Base-by-base conservation (phyloP, 306 rosid species). In the Trichosanthes cucumerina region DNA sequence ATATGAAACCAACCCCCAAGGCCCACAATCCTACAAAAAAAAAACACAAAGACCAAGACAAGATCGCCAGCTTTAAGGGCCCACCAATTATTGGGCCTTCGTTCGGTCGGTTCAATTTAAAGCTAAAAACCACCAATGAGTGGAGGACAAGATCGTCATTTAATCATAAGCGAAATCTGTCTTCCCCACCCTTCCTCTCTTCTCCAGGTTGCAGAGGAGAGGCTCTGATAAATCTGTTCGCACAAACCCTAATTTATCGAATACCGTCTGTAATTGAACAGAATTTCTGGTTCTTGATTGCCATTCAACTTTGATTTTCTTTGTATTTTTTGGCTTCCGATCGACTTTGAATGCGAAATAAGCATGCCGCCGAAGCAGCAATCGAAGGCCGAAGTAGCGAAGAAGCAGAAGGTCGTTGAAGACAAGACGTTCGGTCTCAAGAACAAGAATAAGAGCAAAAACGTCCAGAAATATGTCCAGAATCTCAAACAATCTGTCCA, bases 341-440 rank as follows among this genome's bases (percentile, higher is more conserved):
- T 71, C 23, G 46, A 3, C 44, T 62, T 80, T 77, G 76, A 57
- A 82, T 63, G 86, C 88, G 77, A 81, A 78, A 62, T 36, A 80
- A 83, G 80, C 80, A 94, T 94, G 98, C 98, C 97, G 78, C 98
- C 98, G 2, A 94, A 92, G 85, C 97, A 87, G 83, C 90, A 85
- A 80, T 80, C 94, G 0, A 94, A 92, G 79, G 80, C 90, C 78
- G 98, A 94, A 64, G 0, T 88, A 84, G 97, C 98, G 63, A 94
- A 94, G 96, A 94, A 94, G 90, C 97, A 92, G 96, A 94, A 92
- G 87, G 38, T 90, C 62, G 96, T 92, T 34, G 98, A 94, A 86
- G 98, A 94, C 88, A 94, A 94, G 88, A 94, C 98, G 56, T 94
- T 94, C 78, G 97, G 97, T 19, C 94, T 94, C 47, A 94, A 94